A percentile compares a stretch with the other conserved stretches of the same genome.
These are phyloP conservation scores for Reutealis trisperma DNA, from an alignment of 345 rosid genomes.

Conservation along the genomic window DNA sequence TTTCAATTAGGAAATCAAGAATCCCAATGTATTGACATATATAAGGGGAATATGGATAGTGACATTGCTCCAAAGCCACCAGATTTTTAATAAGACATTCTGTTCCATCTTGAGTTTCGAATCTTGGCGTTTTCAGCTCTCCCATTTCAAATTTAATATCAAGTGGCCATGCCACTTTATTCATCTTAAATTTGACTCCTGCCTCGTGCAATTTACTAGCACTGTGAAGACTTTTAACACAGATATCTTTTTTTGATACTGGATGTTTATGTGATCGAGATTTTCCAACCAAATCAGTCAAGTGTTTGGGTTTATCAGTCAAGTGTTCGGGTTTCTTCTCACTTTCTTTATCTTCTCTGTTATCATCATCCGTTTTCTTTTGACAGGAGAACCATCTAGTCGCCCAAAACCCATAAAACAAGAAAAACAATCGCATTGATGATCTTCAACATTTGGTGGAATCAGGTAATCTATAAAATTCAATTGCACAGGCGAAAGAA, in stretches of 20 bases:
- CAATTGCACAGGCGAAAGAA: not conserved
- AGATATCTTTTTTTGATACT: not conserved
- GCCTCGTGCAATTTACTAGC: not conserved
- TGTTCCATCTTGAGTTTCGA: not conserved
- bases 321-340: too few relatives aligned
- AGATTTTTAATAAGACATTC: not conserved
- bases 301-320: not conserved
- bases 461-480: not conserved
- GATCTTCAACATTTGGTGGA: not conserved
- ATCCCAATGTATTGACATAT: not conserved
- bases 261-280: not conserved
- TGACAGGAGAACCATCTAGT: not conserved
- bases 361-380: too few relatives aligned
- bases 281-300: not conserved
- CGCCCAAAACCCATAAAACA: not conserved
- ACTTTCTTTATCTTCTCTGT: not conserved
- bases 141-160: not conserved
- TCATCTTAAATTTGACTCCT: not conserved
- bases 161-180: not conserved
- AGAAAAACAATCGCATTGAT: not conserved
- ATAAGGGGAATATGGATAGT: not conserved
- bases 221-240: not conserved
- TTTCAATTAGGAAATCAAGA: not conserved
- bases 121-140: not conserved
- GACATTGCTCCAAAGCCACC: not conserved